A percentile compares a stretch with the other conserved stretches of the same genome.
These are phyloP conservation scores for Vinca minor DNA, from an alignment of 257 asterid genomes.

Conservation along the genomic window DNA sequence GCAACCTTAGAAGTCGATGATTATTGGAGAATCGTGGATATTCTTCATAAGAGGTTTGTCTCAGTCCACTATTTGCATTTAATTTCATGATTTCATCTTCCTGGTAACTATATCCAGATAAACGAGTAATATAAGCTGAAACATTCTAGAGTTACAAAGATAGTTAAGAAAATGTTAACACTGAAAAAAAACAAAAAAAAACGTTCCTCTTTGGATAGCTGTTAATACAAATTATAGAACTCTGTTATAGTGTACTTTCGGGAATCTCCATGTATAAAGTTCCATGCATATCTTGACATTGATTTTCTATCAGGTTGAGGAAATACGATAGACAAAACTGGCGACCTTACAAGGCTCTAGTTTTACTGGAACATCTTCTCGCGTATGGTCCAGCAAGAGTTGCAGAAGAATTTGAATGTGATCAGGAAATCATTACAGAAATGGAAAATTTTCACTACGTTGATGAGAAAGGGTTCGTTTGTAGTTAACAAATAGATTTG, in stretches of 20 bases:
- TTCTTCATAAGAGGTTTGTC: conserved; percentile 54
- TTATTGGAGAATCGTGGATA: conserved; percentile 62
- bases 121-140: too few species aligned
- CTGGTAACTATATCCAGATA: too few species aligned
- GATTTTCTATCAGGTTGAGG: conserved; percentile 34
- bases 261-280: too few species aligned
- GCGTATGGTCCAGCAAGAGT: conserved; percentile 75
- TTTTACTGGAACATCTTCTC: conserved; percentile 59
- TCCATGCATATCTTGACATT: background rate
- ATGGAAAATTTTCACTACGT: conserved; percentile 44
- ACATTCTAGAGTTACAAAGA: too few species aligned
- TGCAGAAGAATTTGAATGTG: conserved; percentile 65
- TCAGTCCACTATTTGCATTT: background rate
- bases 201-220: too few species aligned
- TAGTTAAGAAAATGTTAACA: too few species aligned
- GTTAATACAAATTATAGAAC: too few species aligned
- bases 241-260: too few species aligned
- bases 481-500: background rate
- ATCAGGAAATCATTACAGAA: conserved; percentile 39
- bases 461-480: conserved; percentile 60
- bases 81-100: background rate
- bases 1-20: conserved; percentile 93
- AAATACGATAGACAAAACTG: conserved; percentile 55
- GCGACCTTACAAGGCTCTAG: conserved; percentile 64
- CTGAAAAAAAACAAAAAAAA: too few species aligned